Evolutionary conservation across 2,329 filamentous ascomycete species (phyloP), one percentile per base, ranked within the genome.

Genomic region (Cercospora zeae-maydis): DNA sequence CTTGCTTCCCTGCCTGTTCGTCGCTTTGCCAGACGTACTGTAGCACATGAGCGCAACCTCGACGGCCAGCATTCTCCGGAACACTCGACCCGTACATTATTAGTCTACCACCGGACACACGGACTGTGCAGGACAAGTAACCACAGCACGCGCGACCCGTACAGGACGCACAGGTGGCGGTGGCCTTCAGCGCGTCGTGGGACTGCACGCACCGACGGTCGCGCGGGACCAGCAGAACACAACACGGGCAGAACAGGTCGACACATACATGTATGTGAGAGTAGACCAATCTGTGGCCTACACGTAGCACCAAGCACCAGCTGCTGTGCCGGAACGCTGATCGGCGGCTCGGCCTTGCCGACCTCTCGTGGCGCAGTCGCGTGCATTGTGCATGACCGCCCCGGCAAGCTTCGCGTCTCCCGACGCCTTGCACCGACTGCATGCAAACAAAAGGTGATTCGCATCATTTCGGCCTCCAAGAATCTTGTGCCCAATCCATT

Each of bases 241-340:
- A 27, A 27, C 24, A 13, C 21, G 37, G 3, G 36, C 39, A 31
- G 57, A 21, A 31, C 42, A 52, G 57, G 45, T 52, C 57, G n/a
- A 24, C 19, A 51, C 31, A 51, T 59, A 51, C 37, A 42, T 30
- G 31, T 27, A 6, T n/a, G n/a, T n/a, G n/a, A n/a, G n/a, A n/a
- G n/a, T n/a, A 59, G 57, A 52, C 57, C 57, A 59, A 59, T 59
- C 57, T 52, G 31, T 27, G 30, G 16, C 24, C 30, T 59, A 37
- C 57, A 59, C 57, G 57, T 59, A 27, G 24, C 24, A 27, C 42
- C 47, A 59, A 27, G 24, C 24, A 27, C 42, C 47, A 59, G 30
- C 55, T 58, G 37, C 33, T 36, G 55, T 19, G 31, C 36, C 31
- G 56, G 36, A 36, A 19, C 45, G 24, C 45, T 37, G 57, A 47